A percentile compares a stretch with the other conserved stretches of the same genome.
phyloP scores from a whole-genome alignment of 345 rosid species.

The Mangifera indica region DNA sequence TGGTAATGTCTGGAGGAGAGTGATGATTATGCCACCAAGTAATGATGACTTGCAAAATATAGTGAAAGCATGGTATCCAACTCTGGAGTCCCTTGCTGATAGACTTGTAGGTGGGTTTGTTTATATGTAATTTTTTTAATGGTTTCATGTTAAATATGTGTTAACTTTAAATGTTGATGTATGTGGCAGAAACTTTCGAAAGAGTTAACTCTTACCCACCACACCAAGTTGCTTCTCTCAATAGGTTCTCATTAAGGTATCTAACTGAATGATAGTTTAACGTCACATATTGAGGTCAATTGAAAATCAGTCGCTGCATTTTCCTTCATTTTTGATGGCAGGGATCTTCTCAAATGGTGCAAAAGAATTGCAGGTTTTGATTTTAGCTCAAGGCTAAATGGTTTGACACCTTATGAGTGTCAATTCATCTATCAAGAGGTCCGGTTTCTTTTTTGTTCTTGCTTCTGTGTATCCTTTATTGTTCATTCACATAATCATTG shows the following conservation, averaged over 20 bases:
- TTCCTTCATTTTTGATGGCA: constrained; percentile 39
- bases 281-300: constrained; percentile 2
- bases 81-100: constrained; percentile 53
- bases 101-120: constrained; percentile 66
- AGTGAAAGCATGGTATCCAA: constrained; percentile 63
- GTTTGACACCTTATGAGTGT: constrained; percentile 49
- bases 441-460: constrained; percentile 13
- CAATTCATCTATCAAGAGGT: constrained; percentile 76
- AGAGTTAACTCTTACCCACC: constrained; percentile 40
- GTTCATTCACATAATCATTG: constrained; percentile 1
- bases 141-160: constrained; percentile 9
- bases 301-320: constrained; percentile 15
- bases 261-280: not conserved
- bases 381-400: constrained; percentile 19
- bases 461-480: not conserved
- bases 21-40: constrained; percentile 68
- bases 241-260: constrained; percentile 78
- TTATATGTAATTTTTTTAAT: constrained; percentile 21
- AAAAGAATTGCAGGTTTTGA: constrained; percentile 59
- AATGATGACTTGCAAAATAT: constrained; percentile 58
- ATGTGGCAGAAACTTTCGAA: constrained; percentile 65
- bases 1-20: constrained; percentile 80
- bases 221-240: constrained; percentile 32
- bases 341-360: constrained; percentile 97
- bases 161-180: constrained; percentile 24